Percentiles rank a stretch among this genome's conserved stretches.
These are phyloP conservation scores for Wickerhamiella siamensis DNA, from an alignment of 805 yeast genomes.

Conservation along the genomic window DNA sequence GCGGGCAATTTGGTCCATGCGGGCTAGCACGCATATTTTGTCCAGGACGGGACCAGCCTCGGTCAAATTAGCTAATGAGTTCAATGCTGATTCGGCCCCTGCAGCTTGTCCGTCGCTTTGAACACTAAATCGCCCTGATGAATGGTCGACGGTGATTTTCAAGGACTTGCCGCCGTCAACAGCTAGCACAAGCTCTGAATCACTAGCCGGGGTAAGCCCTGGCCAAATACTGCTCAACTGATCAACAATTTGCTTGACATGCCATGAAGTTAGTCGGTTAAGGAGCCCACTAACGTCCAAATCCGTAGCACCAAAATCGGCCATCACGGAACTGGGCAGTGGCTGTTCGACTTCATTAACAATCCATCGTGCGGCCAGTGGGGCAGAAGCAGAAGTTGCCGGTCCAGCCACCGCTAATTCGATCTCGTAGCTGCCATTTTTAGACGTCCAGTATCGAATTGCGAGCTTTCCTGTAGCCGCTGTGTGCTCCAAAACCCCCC, in stretches of 20 bases:
- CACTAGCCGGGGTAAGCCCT: slow-evolving; percentile 10
- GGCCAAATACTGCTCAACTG: slow-evolving; percentile 6
- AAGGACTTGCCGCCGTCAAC: slow-evolving; percentile 6
- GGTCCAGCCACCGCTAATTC: slow-evolving; percentile 30
- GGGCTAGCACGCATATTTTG: slow-evolving; percentile 34
- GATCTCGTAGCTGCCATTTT: slow-evolving; percentile 26
- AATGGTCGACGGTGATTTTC: slow-evolving; percentile 17
- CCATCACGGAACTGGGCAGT: slow-evolving; percentile 2
- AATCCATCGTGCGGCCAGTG: slow-evolving; percentile 22
- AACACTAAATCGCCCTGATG: slow-evolving; percentile 14
- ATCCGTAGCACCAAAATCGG: slow-evolving; percentile 1
- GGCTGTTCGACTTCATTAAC: slow-evolving; percentile 1
- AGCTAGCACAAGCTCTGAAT: slow-evolving; percentile 5
- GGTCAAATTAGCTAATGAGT: slow-evolving; percentile 3
- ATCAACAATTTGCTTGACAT: slow-evolving; percentile 9
- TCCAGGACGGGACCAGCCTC: slow-evolving; percentile 26
- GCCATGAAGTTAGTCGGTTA: slow-evolving; percentile 8
- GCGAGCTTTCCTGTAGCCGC: slow-evolving; percentile 39
- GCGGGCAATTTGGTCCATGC: slow-evolving; percentile 35
- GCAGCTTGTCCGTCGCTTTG: slow-evolving; percentile 11
- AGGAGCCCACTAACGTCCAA: slow-evolving; percentile 6
- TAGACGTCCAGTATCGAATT: slow-evolving; percentile 51
- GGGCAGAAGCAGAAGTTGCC: slow-evolving; percentile 30
- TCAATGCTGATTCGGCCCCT: slow-evolving; percentile 12
- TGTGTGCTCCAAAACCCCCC: slow-evolving; percentile 42